phyloP scores from a whole-genome alignment of 306 rosid species.

The Acacia melanoxylon region DNA sequence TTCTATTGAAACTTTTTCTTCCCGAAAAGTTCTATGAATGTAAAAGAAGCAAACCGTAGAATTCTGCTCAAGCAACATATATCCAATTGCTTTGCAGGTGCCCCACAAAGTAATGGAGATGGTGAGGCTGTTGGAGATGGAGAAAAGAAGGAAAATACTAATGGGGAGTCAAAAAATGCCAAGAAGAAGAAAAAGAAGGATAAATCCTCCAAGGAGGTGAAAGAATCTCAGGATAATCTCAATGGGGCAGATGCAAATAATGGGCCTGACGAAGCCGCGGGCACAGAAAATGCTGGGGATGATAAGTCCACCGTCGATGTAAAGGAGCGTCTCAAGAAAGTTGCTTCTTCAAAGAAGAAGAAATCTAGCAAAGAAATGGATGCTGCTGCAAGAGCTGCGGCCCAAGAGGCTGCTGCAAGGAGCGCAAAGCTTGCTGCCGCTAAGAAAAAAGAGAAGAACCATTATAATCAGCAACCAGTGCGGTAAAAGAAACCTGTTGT shows the following conservation, averaged over 20 bases:
- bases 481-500: slow-evolving; percentile 52
- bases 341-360: slow-evolving; percentile 76
- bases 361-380: slow-evolving; percentile 87
- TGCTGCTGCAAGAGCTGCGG: slow-evolving; percentile 80
- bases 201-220: slow-evolving; percentile 71
- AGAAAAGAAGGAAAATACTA: slow-evolving; percentile 64
- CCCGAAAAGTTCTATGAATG: background rate
- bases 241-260: slow-evolving; percentile 48
- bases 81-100: slow-evolving; percentile 45
- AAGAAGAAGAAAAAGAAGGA: slow-evolving; percentile 97
- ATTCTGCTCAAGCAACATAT: slow-evolving; percentile 7
- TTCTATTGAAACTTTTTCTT: background rate
- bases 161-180: slow-evolving; percentile 61
- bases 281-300: slow-evolving; percentile 55
- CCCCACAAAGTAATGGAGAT: slow-evolving; percentile 51
- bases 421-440: slow-evolving; percentile 82
- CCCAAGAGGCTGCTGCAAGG: slow-evolving; percentile 92
- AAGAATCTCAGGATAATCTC: slow-evolving; percentile 66
- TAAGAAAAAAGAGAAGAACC: slow-evolving; percentile 93
- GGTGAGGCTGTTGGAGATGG: slow-evolving; percentile 51
- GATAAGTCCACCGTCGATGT: slow-evolving; percentile 69
- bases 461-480: slow-evolving; percentile 90
- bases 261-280: slow-evolving; percentile 44
- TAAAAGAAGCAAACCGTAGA: background rate
- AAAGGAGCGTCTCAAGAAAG: slow-evolving; percentile 85